A percentile compares a stretch with the other conserved stretches of the same genome.
Evolutionary conservation across 75 land plant genomes (phyloP).

Genomic region (Picea glauca): DNA sequence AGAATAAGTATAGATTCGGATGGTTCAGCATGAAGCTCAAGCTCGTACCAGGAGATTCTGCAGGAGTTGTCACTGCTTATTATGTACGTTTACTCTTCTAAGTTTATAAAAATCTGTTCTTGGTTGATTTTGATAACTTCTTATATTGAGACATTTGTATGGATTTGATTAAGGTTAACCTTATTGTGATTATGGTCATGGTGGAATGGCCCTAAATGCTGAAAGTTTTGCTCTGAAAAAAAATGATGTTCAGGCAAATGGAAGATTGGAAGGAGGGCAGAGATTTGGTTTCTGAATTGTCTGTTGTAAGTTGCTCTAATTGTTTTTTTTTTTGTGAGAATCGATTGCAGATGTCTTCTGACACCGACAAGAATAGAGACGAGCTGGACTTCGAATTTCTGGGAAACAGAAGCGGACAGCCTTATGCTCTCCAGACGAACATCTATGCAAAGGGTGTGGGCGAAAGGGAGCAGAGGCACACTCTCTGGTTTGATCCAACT

Average conservation of each 20-base stretch:
- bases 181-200: neutral
- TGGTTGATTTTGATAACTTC: neutral
- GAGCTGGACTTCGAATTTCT: constrained; percentile 42
- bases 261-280: neutral
- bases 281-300: neutral
- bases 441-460: constrained; percentile 29
- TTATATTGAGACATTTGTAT: neutral
- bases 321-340: neutral
- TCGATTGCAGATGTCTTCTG: constrained; percentile 6
- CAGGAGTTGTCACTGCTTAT: constrained; percentile 80
- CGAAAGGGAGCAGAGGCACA: constrained; percentile 75
- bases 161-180: neutral
- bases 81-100: constrained; percentile 34
- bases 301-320: neutral
- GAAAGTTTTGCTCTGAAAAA: neutral
- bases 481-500: constrained; percentile 94
- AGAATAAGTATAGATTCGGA: constrained; percentile 64
- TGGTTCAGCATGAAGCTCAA: constrained; percentile 93
- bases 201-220: neutral
- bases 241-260: neutral
- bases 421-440: constrained; percentile 31
- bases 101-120: neutral
- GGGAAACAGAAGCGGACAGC: constrained; percentile 25
- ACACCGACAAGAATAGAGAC: constrained; percentile 5
- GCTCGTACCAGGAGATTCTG: constrained; percentile 81